Evolutionary conservation across 768 basidiomycete genomes (phyloP), one percentile per base, ranked within the genome.

Genomic region (Lentinula lateritia): DNA sequence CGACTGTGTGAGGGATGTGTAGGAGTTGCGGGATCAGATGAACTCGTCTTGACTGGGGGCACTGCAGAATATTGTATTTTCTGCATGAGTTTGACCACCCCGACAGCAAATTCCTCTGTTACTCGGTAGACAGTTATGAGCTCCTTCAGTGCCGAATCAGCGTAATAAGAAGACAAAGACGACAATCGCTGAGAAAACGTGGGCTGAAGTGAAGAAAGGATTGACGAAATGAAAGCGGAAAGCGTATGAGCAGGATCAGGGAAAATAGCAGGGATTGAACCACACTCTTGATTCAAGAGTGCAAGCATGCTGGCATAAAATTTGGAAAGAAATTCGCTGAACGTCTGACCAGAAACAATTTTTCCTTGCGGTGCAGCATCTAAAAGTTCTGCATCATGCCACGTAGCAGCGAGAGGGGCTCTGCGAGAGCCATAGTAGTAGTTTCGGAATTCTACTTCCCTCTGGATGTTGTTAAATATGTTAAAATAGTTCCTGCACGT

Each of bases 351-450:
- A 68, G 53, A n/a, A 7, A 71, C 39, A 6, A 65, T 35, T 16
- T 71, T 63, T 7, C 70, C 60, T 12, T 69, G 66, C n/a, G 71
- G 62, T n/a, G 79, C 80, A 54, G 79, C 80, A 64, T 89, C 87
- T 1, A 72, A 68, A 38, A 95, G 74, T 0, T 70, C 69, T 1
- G 82, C 83, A 32, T 76, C 75, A 65, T 85, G 81, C 96, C 96
- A 98, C 61, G 80, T 67, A 15, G 83, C 75, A 45, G 92, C 78
- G 13, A 96, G 72, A 15, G 77, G 66, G 13, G 82, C 78, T 60
- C 93, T 79, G 34, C 93, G 80, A 9, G 92, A 89, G 12, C 92
- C 92, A 73, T 93, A 92, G 76, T 98, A 99, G 71, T 97, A 98
- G 68, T 90, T 90, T 62, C 92, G 82, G 72, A 96, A 99, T 71